These are phyloP conservation scores for Colletotrichum lindemuthianum DNA, from an alignment of 2,329 filamentous ascomycete species.

Conservation along the genomic window DNA sequence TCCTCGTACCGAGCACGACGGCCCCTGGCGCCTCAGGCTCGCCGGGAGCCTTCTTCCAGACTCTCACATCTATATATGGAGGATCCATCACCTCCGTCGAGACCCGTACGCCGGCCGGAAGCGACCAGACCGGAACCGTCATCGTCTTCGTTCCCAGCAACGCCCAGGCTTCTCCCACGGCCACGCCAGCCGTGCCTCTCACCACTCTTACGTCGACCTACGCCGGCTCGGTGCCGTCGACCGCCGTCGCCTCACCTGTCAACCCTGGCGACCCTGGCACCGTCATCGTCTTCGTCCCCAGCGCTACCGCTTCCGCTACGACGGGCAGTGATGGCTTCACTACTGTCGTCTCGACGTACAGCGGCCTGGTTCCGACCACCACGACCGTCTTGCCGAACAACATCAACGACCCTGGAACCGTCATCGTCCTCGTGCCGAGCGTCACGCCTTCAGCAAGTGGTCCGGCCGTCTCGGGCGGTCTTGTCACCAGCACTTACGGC, in stretches of 20 bases:
- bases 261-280: constrained; percentile 30
- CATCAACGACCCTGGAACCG: constrained; percentile 15
- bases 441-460: neutral
- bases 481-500: constrained; percentile 3
- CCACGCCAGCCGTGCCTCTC: neutral
- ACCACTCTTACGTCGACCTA: constrained; percentile 24
- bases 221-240: constrained; percentile 15
- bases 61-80: constrained; percentile 16
- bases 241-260: constrained; percentile 20
- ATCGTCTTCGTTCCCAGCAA: constrained; percentile 26
- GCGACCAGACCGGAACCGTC: constrained; percentile 19
- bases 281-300: constrained; percentile 19
- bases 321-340: constrained; percentile 10
- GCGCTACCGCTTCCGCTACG: neutral
- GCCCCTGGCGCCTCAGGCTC: neutral
- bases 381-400: constrained; percentile 28
- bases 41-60: constrained; percentile 9
- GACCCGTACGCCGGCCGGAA: constrained; percentile 18
- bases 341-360: constrained; percentile 25
- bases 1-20: constrained; percentile 20
- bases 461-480: neutral
- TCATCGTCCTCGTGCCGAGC: constrained; percentile 26
- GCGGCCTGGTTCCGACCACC: constrained; percentile 12
- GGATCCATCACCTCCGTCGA: constrained; percentile 20
- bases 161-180: constrained; percentile 8